These are phyloP conservation scores for Prunus fruticosa DNA, from an alignment of 306 rosid species.

Conservation along the genomic window DNA sequence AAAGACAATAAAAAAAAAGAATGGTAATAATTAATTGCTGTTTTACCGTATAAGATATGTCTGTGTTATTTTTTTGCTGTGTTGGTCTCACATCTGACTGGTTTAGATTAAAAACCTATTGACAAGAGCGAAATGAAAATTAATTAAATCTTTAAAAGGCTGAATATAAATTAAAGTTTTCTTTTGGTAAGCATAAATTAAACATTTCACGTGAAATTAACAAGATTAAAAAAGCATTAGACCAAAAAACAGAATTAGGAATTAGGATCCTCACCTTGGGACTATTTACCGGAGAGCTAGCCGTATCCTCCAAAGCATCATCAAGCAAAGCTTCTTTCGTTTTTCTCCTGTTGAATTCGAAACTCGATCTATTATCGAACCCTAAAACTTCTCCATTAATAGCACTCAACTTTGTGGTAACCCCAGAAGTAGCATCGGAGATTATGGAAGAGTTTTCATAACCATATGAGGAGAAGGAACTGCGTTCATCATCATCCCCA, in stretches of 20 bases:
- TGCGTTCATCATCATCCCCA: background rate
- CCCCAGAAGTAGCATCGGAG: conserved; percentile 52
- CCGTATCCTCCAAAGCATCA: conserved; percentile 83
- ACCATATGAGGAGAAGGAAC: conserved; percentile 20
- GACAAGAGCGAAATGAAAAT: background rate
- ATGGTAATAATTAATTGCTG: background rate
- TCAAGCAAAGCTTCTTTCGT: conserved; percentile 41
- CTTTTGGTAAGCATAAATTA: background rate
- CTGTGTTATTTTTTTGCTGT: conserved; percentile 6
- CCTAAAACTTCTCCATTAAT: conserved; percentile 5
- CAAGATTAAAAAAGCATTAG: background rate
- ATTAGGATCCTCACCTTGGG: conserved; percentile 49
- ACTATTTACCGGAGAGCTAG: conserved; percentile 74
- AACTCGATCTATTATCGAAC: conserved; percentile 29
- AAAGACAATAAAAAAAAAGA: background rate
- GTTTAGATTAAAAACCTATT: conserved; percentile 25
- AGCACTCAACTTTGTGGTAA: conserved; percentile 9
- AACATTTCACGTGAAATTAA: background rate
- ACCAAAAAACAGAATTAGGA: background rate
- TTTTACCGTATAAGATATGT: conserved; percentile 34
- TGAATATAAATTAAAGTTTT: background rate
- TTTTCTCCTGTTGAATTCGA: conserved; percentile 48
- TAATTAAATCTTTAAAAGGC: background rate
- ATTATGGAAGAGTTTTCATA: conserved; percentile 27
- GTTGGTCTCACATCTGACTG: conserved; percentile 21